Percentiles rank a stretch among this genome's conserved stretches.
phyloP scores from a whole-genome alignment of 2,329 filamentous ascomycete genomes.

The Cryphonectria carpinicola region DNA sequence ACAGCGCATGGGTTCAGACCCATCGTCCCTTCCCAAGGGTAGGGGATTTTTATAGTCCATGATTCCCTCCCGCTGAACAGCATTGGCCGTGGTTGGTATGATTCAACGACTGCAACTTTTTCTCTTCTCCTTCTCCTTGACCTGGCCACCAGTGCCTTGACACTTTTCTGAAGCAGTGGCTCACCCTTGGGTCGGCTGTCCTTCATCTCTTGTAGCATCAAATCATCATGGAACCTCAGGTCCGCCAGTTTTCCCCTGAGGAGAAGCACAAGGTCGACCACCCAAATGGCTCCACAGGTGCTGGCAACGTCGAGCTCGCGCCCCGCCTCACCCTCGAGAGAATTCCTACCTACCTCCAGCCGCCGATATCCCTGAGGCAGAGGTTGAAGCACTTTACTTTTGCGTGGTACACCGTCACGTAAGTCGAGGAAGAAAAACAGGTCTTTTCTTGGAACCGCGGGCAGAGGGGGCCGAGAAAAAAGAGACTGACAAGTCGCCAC shows the following conservation, averaged over 20 bases:
- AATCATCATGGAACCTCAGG: slow-evolving; percentile 19
- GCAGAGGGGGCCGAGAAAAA: neutral
- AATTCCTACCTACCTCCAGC: slow-evolving; percentile 38
- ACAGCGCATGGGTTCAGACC: neutral
- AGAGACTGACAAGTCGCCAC: neutral
- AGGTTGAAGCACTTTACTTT: slow-evolving; percentile 40
- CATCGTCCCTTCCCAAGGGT: neutral
- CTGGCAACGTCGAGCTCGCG: slow-evolving; percentile 6
- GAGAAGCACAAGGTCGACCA: slow-evolving; percentile 19
- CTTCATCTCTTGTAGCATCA: neutral
- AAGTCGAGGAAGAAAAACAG: slow-evolving; percentile 15
- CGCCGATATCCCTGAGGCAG: slow-evolving; percentile 35
- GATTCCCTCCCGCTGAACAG: neutral
- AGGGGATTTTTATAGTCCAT: neutral
- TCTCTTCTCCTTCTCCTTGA: neutral
- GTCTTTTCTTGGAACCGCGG: neutral
- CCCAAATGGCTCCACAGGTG: slow-evolving; percentile 12
- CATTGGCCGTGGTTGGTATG: neutral
- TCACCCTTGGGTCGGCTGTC: neutral
- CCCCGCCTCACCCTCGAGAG: slow-evolving; percentile 31
- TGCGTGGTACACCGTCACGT: slow-evolving; percentile 41
- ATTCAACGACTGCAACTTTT: neutral
- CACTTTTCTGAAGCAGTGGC: neutral
- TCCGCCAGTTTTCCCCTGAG: slow-evolving; percentile 19
- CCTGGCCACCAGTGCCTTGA: neutral